Conservation (phyloP, 371 early-diverging fungal genomes). For the Mortierella sp. region DNA sequence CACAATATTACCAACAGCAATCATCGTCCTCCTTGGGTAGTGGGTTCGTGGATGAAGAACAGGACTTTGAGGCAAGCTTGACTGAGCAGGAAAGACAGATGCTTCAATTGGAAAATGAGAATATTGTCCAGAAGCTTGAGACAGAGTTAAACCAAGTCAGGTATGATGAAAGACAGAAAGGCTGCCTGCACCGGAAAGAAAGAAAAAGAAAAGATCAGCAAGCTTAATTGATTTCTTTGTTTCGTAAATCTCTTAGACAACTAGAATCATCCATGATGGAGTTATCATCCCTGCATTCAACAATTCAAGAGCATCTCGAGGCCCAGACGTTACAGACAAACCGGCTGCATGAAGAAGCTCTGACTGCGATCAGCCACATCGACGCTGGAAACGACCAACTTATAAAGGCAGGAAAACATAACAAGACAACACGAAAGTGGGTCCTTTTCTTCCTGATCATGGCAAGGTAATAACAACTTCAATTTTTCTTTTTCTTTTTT, state of each 20-base stretch:
- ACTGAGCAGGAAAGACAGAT: slow-evolving; percentile 72
- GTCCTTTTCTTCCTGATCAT: slow-evolving; percentile 76
- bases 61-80: slow-evolving; percentile 62
- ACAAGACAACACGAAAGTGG: slow-evolving; percentile 76
- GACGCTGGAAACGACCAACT: slow-evolving; percentile 74
- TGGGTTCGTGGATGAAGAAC: slow-evolving; percentile 33
- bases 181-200: background rate
- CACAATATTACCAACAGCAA: slow-evolving; percentile 38
- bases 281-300: slow-evolving; percentile 77
- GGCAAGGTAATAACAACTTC: slow-evolving; percentile 52
- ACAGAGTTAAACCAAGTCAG: slow-evolving; percentile 74
- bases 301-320: slow-evolving; percentile 76
- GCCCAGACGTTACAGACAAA: slow-evolving; percentile 79
- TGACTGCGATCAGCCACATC: slow-evolving; percentile 71
- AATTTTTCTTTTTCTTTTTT: background rate
- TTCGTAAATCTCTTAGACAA: slow-evolving; percentile 36
- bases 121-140: slow-evolving; percentile 74
- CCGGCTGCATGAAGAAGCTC: slow-evolving; percentile 77
- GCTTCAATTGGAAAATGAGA: slow-evolving; percentile 73
- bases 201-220: background rate
- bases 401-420: slow-evolving; percentile 70
- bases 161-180: slow-evolving; percentile 21
- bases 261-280: slow-evolving; percentile 79
- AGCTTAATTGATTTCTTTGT: background rate
- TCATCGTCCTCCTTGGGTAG: background rate